Base-by-base conservation (phyloP, 2,329 filamentous ascomycete species). In the Chalara sp. region DNA sequence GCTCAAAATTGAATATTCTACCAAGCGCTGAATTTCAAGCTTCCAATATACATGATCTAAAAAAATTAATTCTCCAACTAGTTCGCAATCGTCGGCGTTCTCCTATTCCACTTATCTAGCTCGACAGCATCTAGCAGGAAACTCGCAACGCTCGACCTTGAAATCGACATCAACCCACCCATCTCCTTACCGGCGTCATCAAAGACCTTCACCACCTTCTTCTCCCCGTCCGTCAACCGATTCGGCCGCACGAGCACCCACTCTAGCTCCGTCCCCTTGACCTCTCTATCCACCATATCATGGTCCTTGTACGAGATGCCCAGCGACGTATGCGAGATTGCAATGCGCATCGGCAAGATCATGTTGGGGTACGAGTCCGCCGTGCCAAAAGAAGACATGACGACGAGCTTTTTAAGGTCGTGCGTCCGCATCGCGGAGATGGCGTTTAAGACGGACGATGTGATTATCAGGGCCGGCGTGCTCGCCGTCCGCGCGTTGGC, bases 361-460 rank as follows among this genome's bases (percentile, higher is more conserved):
- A 77, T 62, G 50, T 71, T 70, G 0, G 53, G 32, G 63, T 67
- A 73, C 5, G 76, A 78, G 39, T 65, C 61, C 1, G 70, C 74
- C 6, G 71, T 68, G 13, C 77, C 78, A 54, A 75, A 72, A 3
- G 73, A 70, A 21, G 73, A 75, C 64, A 80, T 70, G 51, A 76
- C 64, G 32, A 78, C 67, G 6, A 78, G 59, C 52, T 75, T 78
- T 2, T 61, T 50, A 46, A 66, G 65, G 32, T 65, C 61, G 46
- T 68, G 62, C 6, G 37, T 52, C 45, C 49, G 53, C 67, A 73
- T 72, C 8, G 61, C 63, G 1, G 63, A 52, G 13, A 72, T 56
- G 8, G 70, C 56, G 48, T 72, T 70, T 32, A 62, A 63, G 28
- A 70, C 65, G 13, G 69, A 67, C 53, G 72, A 68, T 5, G 70